A percentile compares a stretch with the other conserved stretches of the same genome.
These are phyloP conservation scores for Penicillium sp. DNA, from an alignment of 2,329 filamentous ascomycete genomes.

Conservation along the genomic window DNA sequence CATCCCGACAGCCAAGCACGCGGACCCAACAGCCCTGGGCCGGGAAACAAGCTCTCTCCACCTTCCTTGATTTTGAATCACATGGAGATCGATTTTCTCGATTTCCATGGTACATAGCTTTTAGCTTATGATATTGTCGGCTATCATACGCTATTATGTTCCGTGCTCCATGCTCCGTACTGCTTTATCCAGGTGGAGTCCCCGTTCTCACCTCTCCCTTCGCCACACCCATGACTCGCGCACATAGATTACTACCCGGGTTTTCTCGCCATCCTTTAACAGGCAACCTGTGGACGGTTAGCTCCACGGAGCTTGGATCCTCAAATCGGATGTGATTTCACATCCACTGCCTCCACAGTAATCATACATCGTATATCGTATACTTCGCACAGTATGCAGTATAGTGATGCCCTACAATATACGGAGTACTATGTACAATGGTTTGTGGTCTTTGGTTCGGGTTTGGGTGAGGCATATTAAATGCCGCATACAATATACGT, in stretches of 20 bases:
- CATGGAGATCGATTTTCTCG: background rate
- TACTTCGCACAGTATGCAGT: background rate
- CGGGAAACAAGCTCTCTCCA: slow-evolving; percentile 9
- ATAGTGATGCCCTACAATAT: background rate
- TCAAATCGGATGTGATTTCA: background rate
- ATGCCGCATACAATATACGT: background rate
- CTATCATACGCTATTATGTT: background rate
- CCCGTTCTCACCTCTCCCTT: background rate
- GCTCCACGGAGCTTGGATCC: background rate
- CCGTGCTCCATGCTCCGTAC: background rate
- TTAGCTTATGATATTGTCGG: background rate
- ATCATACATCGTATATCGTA: background rate
- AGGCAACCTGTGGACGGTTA: background rate
- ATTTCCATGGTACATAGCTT: background rate
- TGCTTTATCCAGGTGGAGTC: background rate
- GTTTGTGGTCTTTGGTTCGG: background rate
- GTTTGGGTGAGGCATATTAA: background rate
- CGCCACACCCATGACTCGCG: slow-evolving; percentile 1
- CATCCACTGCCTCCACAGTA: background rate
- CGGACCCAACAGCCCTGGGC: background rate
- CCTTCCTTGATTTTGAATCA: background rate
- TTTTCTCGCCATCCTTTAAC: background rate
- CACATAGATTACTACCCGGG: background rate
- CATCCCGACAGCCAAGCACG: background rate
- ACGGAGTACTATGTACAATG: background rate